These are phyloP conservation scores for Nothophaeocryptopus gaeumannii DNA, from an alignment of 2,329 filamentous ascomycete genomes.

Conservation along the genomic window DNA sequence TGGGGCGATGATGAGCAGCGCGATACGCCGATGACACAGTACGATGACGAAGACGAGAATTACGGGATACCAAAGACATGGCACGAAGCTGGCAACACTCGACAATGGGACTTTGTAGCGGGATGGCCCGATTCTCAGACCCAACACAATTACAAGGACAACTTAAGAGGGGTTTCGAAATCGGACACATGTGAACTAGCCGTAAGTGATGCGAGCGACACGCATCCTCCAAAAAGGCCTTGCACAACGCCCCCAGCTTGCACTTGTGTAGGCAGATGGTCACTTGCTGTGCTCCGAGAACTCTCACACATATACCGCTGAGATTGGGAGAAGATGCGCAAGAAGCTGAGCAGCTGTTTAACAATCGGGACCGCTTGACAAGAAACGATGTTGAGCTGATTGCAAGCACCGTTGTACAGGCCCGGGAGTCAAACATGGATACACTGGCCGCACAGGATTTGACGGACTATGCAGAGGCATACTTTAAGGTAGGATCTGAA, in stretches of 20 bases:
- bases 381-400: neutral
- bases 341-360: constrained; percentile 2
- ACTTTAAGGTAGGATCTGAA: constrained; percentile 7
- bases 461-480: constrained; percentile 10
- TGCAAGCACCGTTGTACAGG: constrained; percentile 1
- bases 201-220: constrained; percentile 1
- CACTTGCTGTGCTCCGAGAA: constrained; percentile 3
- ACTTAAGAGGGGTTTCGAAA: neutral
- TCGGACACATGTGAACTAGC: neutral
- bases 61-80: neutral
- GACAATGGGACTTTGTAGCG: neutral
- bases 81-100: neutral
- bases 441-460: constrained; percentile 8
- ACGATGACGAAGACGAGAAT: neutral
- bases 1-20: neutral
- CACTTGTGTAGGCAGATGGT: constrained; percentile 1
- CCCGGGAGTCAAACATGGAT: constrained; percentile 8
- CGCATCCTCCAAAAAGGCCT: constrained; percentile 1
- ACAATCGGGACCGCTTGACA: neutral
- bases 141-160: neutral
- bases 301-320: constrained; percentile 3
- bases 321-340: neutral
- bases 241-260: neutral
- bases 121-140: neutral
- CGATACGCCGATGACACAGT: neutral